Evolutionary conservation across 768 basidiomycete genomes (phyloP), one percentile per base, ranked within the genome.

Genomic region (Cyclocybe aegerita): DNA sequence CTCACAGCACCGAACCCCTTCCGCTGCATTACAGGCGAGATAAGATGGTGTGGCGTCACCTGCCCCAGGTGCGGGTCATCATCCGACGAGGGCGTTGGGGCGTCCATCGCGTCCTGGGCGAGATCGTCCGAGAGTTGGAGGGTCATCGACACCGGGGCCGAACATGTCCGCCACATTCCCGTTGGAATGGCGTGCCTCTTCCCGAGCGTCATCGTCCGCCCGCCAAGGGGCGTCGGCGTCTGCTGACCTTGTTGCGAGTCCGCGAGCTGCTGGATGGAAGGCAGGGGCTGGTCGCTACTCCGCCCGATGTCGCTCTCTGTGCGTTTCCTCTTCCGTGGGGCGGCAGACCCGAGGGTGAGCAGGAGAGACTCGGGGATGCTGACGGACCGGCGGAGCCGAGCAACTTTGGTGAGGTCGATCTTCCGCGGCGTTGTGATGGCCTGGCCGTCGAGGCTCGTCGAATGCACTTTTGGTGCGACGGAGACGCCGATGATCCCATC

Each of bases 21-120:
- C 14, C 50, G 49, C 31, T 41, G 43, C 41, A 78, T 65, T 15
- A 71, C 75, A 5, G 86, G 85, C 7, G 86, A 90, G 35, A 81
- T 78, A 31, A 88, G 65, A 57, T 83, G 82, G 52, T 79, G 78
- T n/a, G 86, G 85, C 0, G 84, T 87, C 12, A 87, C 82, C 63
- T 86, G 83, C 0, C 85, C 85, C 23, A 80, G 52, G 52, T 75
- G 73, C 0, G 76, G 77, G 54, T 87, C 83, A 50, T 90, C 85
- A 56, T 88, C 86, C 3, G 86, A 87, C 2, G 82, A 81, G 23
- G 23, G 23, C 9, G 70, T 61, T 46, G 76, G 67, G 10, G 36
- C 43, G 9, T 43, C 41, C 0, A 41, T 53, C 3, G 48, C 15
- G 29, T 44, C 46, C 16, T 52, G 42, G 42, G 40, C 34, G 31